These are phyloP conservation scores for Fusarium acutatum DNA, from an alignment of 2,329 filamentous ascomycete genomes.

Conservation along the genomic window DNA sequence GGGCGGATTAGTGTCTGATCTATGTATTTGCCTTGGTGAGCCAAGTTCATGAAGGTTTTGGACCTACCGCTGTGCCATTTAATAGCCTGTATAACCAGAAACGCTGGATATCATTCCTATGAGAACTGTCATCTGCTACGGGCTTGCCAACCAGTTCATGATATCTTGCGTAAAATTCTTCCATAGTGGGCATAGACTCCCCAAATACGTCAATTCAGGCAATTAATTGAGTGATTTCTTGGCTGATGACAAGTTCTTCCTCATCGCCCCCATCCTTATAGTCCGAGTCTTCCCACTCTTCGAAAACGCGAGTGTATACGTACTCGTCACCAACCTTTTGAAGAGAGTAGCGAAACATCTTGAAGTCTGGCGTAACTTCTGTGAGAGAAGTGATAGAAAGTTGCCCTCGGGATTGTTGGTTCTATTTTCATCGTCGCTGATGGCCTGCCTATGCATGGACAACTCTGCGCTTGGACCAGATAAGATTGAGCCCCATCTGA, in stretches of 20 bases:
- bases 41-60: too few species aligned
- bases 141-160: neutral
- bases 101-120: too few species aligned
- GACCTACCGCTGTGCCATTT: neutral
- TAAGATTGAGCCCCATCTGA: neutral
- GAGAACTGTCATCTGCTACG: too few species aligned
- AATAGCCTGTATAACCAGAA: neutral
- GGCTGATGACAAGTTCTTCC: too few species aligned
- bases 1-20: neutral
- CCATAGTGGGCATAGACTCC: neutral
- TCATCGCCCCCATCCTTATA: neutral
- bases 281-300: neutral
- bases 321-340: neutral
- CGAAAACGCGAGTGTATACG: neutral
- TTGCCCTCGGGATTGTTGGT: neutral
- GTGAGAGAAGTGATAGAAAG: neutral
- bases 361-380: fast-evolving
- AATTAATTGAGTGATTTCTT: neutral
- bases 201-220: neutral
- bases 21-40: too few species aligned
- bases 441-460: neutral
- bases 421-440: neutral
- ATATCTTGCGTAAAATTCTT: neutral
- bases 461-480: neutral
- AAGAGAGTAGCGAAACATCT: neutral